Evolutionary conservation across 352 stramenopile species (phyloP).

Genomic region (Globisporangium megalacanthum): DNA sequence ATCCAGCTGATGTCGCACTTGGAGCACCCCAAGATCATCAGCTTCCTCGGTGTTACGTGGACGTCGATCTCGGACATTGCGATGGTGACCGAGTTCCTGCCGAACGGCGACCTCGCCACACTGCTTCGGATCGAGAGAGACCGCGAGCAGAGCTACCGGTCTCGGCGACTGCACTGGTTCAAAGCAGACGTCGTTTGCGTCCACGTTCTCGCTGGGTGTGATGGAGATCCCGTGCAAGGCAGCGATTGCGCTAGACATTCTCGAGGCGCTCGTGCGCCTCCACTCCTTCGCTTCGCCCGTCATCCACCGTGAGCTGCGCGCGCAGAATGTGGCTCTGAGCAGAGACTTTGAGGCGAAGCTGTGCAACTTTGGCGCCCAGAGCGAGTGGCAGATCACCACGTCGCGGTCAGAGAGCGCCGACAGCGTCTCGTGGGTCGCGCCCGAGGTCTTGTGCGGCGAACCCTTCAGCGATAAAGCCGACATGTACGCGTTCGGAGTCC

Average conservation of each 20-base stretch:
- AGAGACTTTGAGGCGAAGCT: conserved; percentile 64
- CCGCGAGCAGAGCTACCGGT: conserved; percentile 59
- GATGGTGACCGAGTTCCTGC: conserved; percentile 77
- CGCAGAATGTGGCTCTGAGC: conserved; percentile 68
- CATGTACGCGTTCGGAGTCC: conserved; percentile 83
- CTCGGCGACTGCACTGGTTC: conserved; percentile 15
- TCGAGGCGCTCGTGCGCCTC: conserved; percentile 77
- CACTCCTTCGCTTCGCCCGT: conserved; percentile 79
- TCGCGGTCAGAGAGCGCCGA: conserved; percentile 78
- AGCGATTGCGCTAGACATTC: conserved; percentile 58
- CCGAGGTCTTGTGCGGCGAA: conserved; percentile 69
- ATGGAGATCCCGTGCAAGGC: conserved; percentile 32
- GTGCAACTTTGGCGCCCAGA: conserved; percentile 78
- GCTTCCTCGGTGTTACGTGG: conserved; percentile 80
- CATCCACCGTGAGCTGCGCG: conserved; percentile 76
- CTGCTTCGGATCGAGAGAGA: conserved; percentile 49
- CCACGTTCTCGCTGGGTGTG: neutral
- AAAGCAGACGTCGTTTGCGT: neutral
- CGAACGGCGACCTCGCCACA: conserved; percentile 66
- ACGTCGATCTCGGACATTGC: conserved; percentile 79
- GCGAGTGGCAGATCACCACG: conserved; percentile 64
- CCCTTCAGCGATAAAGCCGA: conserved; percentile 82
- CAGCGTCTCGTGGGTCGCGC: conserved; percentile 82
- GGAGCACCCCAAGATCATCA: conserved; percentile 71
- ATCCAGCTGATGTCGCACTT: conserved; percentile 79